phyloP scores from a whole-genome alignment of 2,329 filamentous ascomycete genomes.

The Aureobasidium lini region DNA sequence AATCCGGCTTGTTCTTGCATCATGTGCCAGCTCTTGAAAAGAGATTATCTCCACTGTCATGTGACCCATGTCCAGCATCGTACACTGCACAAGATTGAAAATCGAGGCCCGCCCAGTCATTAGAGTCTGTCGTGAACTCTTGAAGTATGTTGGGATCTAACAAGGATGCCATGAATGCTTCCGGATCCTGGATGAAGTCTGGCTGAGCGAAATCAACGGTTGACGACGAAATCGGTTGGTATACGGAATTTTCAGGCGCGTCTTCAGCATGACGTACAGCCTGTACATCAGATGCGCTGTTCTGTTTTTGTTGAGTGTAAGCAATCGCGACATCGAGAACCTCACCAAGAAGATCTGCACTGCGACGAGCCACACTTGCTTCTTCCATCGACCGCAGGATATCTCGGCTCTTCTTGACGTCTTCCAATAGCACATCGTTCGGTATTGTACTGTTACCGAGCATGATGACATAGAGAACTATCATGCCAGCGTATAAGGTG shows the following conservation, averaged over 20 bases:
- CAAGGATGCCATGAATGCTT: conserved; percentile 4
- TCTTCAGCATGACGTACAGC: too few species aligned
- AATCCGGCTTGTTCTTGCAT: not conserved
- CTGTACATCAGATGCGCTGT: not conserved
- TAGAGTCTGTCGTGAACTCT: not conserved
- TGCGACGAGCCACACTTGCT: conserved; percentile 26
- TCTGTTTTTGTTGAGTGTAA: not conserved
- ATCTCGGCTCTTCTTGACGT: conserved; percentile 27
- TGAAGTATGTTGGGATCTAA: conserved; percentile 8
- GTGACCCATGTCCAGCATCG: not conserved
- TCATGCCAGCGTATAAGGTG: conserved; percentile 28
- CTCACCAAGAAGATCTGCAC: conserved; percentile 26
- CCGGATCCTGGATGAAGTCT: not conserved
- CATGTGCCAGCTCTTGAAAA: not conserved
- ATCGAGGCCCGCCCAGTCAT: not conserved
- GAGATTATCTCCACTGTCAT: not conserved
- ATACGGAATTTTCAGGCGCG: too few species aligned
- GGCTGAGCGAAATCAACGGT: not conserved
- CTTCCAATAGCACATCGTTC: conserved; percentile 20
- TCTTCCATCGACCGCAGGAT: conserved; percentile 28
- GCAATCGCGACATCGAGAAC: conserved; percentile 22
- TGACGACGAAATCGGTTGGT: not conserved
- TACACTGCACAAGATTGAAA: not conserved
- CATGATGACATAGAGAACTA: conserved; percentile 26
- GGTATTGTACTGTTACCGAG: not conserved